Percentiles rank a stretch among this genome's conserved stretches.
Evolutionary conservation across 2,329 filamentous ascomycete species (phyloP).

Genomic region (Colletotrichum plurivorum): DNA sequence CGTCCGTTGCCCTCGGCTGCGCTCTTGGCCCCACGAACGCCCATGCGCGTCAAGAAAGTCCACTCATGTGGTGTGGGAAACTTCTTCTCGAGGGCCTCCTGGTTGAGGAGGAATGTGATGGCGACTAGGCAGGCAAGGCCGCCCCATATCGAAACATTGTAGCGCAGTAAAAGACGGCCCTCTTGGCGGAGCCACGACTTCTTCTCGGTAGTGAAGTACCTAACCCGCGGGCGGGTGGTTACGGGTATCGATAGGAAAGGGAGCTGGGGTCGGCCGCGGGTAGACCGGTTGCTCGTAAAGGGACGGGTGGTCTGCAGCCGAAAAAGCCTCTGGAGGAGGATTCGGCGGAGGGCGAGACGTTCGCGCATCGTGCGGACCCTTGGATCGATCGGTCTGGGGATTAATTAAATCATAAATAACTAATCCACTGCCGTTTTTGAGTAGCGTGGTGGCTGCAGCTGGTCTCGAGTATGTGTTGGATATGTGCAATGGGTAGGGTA

Average conservation of each 20-base stretch:
- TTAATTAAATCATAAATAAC: too few relatives aligned
- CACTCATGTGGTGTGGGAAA: slow-evolving; percentile 90
- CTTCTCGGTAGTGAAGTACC: slow-evolving; percentile 85
- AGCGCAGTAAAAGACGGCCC: slow-evolving; percentile 78
- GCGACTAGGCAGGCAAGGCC: slow-evolving; percentile 72
- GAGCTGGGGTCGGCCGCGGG: slow-evolving; percentile 58
- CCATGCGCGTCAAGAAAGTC: slow-evolving; percentile 78
- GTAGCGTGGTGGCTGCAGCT: too few relatives aligned
- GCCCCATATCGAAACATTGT: slow-evolving; percentile 75
- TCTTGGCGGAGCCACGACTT: slow-evolving; percentile 80
- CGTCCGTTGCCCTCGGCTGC: slow-evolving; percentile 67
- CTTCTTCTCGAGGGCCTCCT: slow-evolving; percentile 81
- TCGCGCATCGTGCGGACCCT: slow-evolving; percentile 52
- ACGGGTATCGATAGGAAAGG: slow-evolving; percentile 66
- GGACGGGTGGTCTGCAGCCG: slow-evolving; percentile 33
- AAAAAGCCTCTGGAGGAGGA: slow-evolving; percentile 46
- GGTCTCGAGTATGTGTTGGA: too few relatives aligned
- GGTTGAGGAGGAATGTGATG: slow-evolving; percentile 75
- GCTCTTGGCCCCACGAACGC: slow-evolving; percentile 75
- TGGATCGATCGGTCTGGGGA: neutral
- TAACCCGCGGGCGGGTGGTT: slow-evolving; percentile 68
- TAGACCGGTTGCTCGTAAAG: slow-evolving; percentile 42
- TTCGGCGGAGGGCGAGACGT: slow-evolving; percentile 53
- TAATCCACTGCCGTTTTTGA: too few relatives aligned
- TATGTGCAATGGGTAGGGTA: too few relatives aligned